phyloP scores from a whole-genome alignment of 2,329 filamentous ascomycete species.

The Penicillium sp. region DNA sequence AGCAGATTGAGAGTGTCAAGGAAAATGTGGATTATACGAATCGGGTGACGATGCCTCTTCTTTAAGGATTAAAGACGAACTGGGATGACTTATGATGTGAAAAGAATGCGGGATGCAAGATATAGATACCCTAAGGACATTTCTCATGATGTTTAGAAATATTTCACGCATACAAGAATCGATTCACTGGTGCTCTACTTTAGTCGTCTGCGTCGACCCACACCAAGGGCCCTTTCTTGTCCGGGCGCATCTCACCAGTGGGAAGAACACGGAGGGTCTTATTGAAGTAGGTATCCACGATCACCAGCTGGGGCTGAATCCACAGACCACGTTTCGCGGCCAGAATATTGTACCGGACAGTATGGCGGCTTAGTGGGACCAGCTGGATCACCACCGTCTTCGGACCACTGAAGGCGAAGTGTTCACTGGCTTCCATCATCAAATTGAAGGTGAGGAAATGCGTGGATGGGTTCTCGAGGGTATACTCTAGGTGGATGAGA shows the following conservation, averaged over 20 bases:
- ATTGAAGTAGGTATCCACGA: conserved; percentile 89
- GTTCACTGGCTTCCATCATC: conserved; percentile 85
- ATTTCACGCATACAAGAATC: background rate
- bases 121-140: background rate
- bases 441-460: conserved; percentile 94
- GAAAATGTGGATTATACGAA: conserved; percentile 37
- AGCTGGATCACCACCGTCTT: conserved; percentile 80
- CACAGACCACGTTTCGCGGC: conserved; percentile 64
- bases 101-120: background rate
- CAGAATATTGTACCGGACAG: conserved; percentile 71
- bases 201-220: conserved; percentile 46
- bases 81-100: conserved; percentile 34
- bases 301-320: conserved; percentile 71
- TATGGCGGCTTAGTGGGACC: conserved; percentile 74
- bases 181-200: background rate
- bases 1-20: conserved; percentile 38
- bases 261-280: conserved; percentile 80
- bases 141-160: conserved; percentile 1
- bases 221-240: conserved; percentile 53
- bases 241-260: conserved; percentile 64
- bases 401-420: conserved; percentile 88
- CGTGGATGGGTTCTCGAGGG: conserved; percentile 88
- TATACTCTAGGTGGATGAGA: conserved; percentile 58
- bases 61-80: conserved; percentile 5
- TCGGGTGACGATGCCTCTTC: conserved; percentile 32